Evolutionary conservation across 108 stramenopile species (phyloP).

Genomic region (Cyclostephanos tholiformis): DNA sequence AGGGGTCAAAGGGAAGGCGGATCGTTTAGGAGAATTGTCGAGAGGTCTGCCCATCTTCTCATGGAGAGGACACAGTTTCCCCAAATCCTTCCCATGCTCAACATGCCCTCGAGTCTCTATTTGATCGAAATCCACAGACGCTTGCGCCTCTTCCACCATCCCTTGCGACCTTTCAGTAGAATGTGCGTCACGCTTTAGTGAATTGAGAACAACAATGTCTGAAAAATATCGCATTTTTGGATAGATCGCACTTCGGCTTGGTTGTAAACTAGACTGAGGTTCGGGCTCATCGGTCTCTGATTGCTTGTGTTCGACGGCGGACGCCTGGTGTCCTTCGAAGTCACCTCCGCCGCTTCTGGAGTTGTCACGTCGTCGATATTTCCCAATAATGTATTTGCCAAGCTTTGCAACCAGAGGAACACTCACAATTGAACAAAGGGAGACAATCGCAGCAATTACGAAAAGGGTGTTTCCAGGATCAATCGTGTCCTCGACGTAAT

Average conservation of each 20-base stretch:
- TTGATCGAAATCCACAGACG: conserved; percentile 1
- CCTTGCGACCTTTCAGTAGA: background rate
- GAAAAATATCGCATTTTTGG: background rate
- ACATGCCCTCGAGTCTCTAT: background rate
- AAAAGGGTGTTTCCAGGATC: conserved; percentile 35
- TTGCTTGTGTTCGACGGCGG: background rate
- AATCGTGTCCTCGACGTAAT: conserved; percentile 28
- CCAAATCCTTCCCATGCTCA: background rate
- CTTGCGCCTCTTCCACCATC: conserved; percentile 13
- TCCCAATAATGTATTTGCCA: background rate
- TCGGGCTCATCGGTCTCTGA: background rate
- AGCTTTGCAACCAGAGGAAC: conserved; percentile 24
- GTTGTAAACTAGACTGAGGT: background rate
- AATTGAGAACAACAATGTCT: background rate
- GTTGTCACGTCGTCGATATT: background rate
- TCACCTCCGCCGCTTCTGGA: background rate
- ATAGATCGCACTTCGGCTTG: background rate
- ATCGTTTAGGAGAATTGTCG: background rate
- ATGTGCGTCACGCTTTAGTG: too few species aligned
- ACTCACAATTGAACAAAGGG: conserved; percentile 10
- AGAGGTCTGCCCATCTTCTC: background rate
- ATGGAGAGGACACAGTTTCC: background rate
- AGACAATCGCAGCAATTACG: conserved; percentile 31
- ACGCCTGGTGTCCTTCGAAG: background rate
- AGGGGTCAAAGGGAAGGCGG: background rate